Evolutionary conservation across 805 yeast species (phyloP), one percentile per base, ranked within the genome.

Genomic region (Candida adriatica): DNA sequence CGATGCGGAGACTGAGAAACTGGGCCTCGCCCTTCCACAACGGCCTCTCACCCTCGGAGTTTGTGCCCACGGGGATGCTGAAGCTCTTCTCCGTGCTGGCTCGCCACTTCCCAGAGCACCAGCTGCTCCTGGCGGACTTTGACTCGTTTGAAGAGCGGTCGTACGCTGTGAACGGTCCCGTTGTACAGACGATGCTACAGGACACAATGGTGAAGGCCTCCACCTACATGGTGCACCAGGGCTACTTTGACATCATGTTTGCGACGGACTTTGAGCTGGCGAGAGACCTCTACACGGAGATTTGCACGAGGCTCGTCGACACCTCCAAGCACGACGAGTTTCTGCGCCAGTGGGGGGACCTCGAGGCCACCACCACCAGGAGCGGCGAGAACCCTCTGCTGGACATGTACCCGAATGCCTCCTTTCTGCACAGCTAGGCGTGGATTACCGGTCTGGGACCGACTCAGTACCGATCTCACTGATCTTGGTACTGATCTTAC

Each of bases 361-460:
- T 69, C 4, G 77, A 74, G 4, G 68, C 62, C 9, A 81, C 94
- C 3, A 68, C 75, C 3, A 80, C 92, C 0, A 73, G 69, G 45
- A 72, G 73, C 20, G 94, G 95, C 0, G 94, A 84, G 45, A 82
- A 81, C 45, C 94, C 95, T 10, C 75, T 85, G 87, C 53, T 84
- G 34, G 80, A 79, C 31, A 69, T 84, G 38, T 85, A 85, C 51
- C 62, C 67, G 21, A 85, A 85, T 48, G 92, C 84, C 5, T 26
- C 42, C 2, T 37, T 41, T 22, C 18, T 41, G 30, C 40, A 41
- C 16, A n/a, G n/a, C n/a, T n/a, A n/a, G n/a, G n/a, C n/a, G n/a
- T n/a, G n/a, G n/a, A n/a, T n/a, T n/a, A n/a, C n/a, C n/a, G n/a
- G n/a, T n/a, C n/a, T n/a, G n/a, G n/a, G n/a, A n/a, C n/a, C n/a